Evolutionary conservation across 805 yeast species (phyloP).

Genomic region (Saturnispora gosingensis): DNA sequence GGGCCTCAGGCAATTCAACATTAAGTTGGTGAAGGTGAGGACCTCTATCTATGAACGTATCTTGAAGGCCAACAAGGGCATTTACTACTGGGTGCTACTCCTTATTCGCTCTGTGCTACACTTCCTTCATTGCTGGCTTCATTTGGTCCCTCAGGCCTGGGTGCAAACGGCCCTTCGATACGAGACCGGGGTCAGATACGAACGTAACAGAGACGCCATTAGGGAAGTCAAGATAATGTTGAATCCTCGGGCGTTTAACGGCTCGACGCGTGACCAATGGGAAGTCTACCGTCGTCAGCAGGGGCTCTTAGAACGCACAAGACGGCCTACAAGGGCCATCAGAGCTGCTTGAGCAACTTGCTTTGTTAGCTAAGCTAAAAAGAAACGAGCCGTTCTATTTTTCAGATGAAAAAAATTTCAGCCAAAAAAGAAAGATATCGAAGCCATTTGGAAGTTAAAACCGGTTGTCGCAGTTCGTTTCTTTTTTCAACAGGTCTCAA

Average conservation of each 20-base stretch:
- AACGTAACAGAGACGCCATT: slow-evolving; percentile 11
- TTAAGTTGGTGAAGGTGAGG: slow-evolving; percentile 59
- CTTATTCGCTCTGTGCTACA: background rate
- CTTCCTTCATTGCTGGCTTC: slow-evolving; percentile 5
- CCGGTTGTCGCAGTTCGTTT: slow-evolving; percentile 7
- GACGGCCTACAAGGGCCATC: slow-evolving; percentile 33
- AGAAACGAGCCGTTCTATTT: slow-evolving; percentile 8
- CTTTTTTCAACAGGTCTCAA: slow-evolving; percentile 1
- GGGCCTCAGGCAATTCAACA: slow-evolving; percentile 76
- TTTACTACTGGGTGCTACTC: slow-evolving; percentile 1
- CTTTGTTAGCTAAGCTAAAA: background rate
- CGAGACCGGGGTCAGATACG: slow-evolving; percentile 1
- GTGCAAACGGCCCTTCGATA: slow-evolving; percentile 6
- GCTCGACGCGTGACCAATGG: slow-evolving; percentile 89
- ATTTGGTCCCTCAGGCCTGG: background rate
- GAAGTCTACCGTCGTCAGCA: slow-evolving; percentile 87
- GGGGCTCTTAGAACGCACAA: slow-evolving; percentile 77
- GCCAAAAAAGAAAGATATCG: background rate
- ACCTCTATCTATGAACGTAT: slow-evolving; percentile 13
- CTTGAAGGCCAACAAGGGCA: background rate
- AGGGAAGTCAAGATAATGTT: slow-evolving; percentile 59
- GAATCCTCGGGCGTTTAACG: slow-evolving; percentile 71
- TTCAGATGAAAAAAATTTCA: background rate
- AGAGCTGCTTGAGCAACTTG: slow-evolving; percentile 14
- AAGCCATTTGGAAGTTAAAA: slow-evolving; percentile 1